These are phyloP conservation scores for Xanthoconium purpureum DNA, from an alignment of 768 basidiomycete genomes.

Conservation along the genomic window DNA sequence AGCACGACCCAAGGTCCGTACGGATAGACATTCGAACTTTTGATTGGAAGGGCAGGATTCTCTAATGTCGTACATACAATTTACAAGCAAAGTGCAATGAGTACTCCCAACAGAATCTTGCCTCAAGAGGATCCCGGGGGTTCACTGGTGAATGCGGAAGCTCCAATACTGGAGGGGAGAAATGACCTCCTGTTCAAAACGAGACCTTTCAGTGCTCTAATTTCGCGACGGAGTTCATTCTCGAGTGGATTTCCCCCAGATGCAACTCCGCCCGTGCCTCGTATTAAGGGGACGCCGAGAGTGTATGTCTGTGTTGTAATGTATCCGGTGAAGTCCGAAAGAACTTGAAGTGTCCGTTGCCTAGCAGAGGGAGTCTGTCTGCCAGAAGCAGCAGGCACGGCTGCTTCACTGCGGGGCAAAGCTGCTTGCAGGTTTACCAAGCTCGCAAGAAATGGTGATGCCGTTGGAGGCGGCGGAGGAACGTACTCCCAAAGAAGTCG, in stretches of 20 bases:
- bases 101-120: background rate
- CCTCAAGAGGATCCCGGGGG: background rate
- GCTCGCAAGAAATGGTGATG: constrained; percentile 29
- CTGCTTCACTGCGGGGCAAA: constrained; percentile 20
- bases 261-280: constrained; percentile 14
- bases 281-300: constrained; percentile 16
- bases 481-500: constrained; percentile 39
- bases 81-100: background rate
- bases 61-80: background rate
- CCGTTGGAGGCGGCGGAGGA: constrained; percentile 26
- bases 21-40: background rate
- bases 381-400: constrained; percentile 10
- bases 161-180: constrained; percentile 2
- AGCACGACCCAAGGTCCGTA: background rate
- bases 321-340: constrained; percentile 76
- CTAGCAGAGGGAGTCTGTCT: constrained; percentile 28
- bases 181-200: constrained; percentile 65
- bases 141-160: constrained; percentile 7
- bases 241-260: constrained; percentile 33
- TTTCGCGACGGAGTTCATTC: constrained; percentile 71
- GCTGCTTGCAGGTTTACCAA: constrained; percentile 19
- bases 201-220: constrained; percentile 74
- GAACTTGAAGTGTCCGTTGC: constrained; percentile 61
- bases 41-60: background rate
- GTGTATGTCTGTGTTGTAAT: constrained; percentile 71